A percentile compares a stretch with the other conserved stretches of the same genome.
Evolutionary conservation across 164 flowering plant species (phyloP).

Genomic region (Liriodendron chinense): DNA sequence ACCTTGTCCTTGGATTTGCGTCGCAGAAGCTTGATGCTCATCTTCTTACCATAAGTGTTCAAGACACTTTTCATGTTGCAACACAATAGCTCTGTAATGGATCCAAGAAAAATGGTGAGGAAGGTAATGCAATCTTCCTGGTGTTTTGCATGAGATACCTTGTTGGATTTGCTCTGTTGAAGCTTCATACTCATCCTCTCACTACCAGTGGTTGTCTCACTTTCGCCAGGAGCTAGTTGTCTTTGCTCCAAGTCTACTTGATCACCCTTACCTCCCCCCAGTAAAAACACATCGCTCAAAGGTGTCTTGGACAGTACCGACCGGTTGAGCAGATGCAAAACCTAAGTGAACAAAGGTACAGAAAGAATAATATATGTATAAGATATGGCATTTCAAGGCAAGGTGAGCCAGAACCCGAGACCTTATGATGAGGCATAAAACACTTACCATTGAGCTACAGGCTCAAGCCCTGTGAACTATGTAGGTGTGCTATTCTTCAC

Average conservation of each 20-base stretch:
- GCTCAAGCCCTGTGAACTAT: too few relatives aligned
- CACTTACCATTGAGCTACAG: too few relatives aligned
- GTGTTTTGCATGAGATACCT: conserved; percentile 2
- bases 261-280: too few relatives aligned
- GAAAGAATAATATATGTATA: neutral
- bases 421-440: too few relatives aligned
- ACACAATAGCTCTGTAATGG: conserved; percentile 3
- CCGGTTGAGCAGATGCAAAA: conserved; percentile 1
- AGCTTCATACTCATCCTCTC: neutral
- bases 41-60: neutral
- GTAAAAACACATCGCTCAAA: conserved; percentile 6
- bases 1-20: neutral
- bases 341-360: neutral
- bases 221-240: neutral
- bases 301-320: conserved; percentile 7
- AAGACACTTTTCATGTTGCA: neutral
- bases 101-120: conserved; percentile 17
- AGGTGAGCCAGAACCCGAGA: too few relatives aligned
- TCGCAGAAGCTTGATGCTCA: neutral
- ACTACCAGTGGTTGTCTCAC: neutral
- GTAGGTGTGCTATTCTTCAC: too few relatives aligned
- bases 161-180: neutral
- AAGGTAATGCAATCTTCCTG: conserved; percentile 18
- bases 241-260: neutral
- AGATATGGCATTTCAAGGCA: too few relatives aligned